phyloP scores from a whole-genome alignment of 805 yeast species.

The Lachancea sp. region DNA sequence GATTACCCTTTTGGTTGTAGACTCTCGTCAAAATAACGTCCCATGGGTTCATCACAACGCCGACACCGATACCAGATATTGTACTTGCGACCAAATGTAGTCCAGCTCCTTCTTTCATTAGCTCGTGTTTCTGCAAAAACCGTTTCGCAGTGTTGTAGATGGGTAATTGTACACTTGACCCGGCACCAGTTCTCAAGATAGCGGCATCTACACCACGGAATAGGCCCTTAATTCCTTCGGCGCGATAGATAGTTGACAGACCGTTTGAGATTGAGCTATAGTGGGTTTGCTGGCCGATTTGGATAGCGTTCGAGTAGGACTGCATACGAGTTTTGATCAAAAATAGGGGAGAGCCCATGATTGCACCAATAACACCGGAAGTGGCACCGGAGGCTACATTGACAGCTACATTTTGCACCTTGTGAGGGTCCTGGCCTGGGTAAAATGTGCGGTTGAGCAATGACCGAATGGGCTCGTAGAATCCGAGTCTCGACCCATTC shows the following conservation, averaged over 20 bases:
- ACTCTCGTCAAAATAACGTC: conserved; percentile 92
- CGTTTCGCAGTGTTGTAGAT: conserved; percentile 74
- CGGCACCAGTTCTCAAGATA: conserved; percentile 86
- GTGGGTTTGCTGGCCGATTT: conserved; percentile 89
- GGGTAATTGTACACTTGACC: conserved; percentile 92
- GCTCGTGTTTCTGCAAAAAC: conserved; percentile 45
- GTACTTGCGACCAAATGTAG: conserved; percentile 71
- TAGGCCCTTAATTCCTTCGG: conserved; percentile 78
- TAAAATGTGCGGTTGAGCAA: conserved; percentile 48
- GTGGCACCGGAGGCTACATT: conserved; percentile 75
- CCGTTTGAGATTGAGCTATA: conserved; percentile 70
- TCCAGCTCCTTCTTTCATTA: conserved; percentile 56
- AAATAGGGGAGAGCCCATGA: conserved; percentile 85
- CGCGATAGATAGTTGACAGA: conserved; percentile 47
- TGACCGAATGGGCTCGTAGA: conserved; percentile 82
- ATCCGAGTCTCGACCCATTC: conserved; percentile 90
- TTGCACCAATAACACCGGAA: conserved; percentile 86
- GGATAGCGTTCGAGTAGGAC: conserved; percentile 62
- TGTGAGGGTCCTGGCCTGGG: conserved; percentile 45
- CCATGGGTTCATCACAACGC: conserved; percentile 95
- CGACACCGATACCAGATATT: conserved; percentile 84
- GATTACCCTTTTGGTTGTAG: conserved; percentile 86
- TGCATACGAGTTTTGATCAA: conserved; percentile 95
- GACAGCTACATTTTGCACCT: conserved; percentile 45
- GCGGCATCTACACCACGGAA: conserved; percentile 95